Evolutionary conservation across 2,329 filamentous ascomycete species (phyloP).

Genomic region (Dothistroma pini): DNA sequence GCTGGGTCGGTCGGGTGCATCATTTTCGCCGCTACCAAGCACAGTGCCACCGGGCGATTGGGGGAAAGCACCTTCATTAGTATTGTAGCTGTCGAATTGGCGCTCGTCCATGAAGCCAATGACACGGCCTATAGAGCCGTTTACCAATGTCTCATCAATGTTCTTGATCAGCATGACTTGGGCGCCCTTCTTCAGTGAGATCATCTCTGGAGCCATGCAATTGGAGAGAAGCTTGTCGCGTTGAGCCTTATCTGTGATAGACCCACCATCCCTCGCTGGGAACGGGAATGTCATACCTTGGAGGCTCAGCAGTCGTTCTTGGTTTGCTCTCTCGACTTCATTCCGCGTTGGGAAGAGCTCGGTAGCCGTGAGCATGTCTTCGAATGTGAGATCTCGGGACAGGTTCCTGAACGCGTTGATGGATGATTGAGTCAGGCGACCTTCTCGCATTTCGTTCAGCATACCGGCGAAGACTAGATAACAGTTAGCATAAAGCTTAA

Average conservation of each 20-base stretch:
- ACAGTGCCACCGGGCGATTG: constrained; percentile 35
- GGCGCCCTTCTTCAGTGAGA: constrained; percentile 83
- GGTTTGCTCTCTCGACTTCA: constrained; percentile 87
- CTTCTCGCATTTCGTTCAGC: constrained; percentile 97
- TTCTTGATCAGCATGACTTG: constrained; percentile 99
- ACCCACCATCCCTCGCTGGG: constrained; percentile 70
- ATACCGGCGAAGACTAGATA: constrained; percentile 75
- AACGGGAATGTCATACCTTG: constrained; percentile 66
- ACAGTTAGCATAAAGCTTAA: constrained; percentile 27
- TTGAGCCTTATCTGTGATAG: constrained; percentile 59
- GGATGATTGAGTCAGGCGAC: constrained; percentile 71
- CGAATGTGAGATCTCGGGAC: constrained; percentile 65
- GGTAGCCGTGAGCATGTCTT: constrained; percentile 75
- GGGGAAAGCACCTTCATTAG: constrained; percentile 26
- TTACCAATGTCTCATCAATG: constrained; percentile 88
- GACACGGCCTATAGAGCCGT: constrained; percentile 87
- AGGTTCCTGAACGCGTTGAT: constrained; percentile 72
- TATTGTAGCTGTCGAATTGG: constrained; percentile 34
- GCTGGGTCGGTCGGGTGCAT: constrained; percentile 40
- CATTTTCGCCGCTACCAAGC: constrained; percentile 10
- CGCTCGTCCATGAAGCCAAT: constrained; percentile 72
- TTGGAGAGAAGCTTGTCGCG: constrained; percentile 77
- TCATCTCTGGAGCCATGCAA: constrained; percentile 83
- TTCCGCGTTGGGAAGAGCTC: constrained; percentile 88
- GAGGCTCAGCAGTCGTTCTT: constrained; percentile 66